These are phyloP conservation scores for Cichorium intybus DNA, from an alignment of 140 eudicot genomes.

Conservation along the genomic window DNA sequence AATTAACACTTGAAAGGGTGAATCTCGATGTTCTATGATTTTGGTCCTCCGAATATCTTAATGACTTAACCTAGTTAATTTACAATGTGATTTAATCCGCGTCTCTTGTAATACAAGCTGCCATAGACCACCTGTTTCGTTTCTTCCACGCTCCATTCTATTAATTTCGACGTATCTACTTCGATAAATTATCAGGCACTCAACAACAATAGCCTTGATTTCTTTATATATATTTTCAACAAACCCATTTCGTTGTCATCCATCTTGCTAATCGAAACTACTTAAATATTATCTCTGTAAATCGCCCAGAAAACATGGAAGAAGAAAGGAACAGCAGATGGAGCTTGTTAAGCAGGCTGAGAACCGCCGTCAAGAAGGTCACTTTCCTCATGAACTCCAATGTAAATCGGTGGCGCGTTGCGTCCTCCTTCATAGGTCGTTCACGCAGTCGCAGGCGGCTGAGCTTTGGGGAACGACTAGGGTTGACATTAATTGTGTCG, in stretches of 20 bases:
- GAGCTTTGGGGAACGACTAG: slow-evolving; percentile 51
- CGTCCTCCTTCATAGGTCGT: slow-evolving; percentile 32
- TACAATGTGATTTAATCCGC: slow-evolving; percentile 13
- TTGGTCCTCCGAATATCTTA: neutral
- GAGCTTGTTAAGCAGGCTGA: slow-evolving; percentile 41
- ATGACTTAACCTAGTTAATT: slow-evolving; percentile 21
- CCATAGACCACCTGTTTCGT: slow-evolving; percentile 22
- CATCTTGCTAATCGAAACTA: neutral
- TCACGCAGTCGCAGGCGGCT: slow-evolving; percentile 22
- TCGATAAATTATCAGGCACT: slow-evolving; percentile 6
- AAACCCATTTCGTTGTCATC: slow-evolving; percentile 16
- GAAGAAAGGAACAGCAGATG: slow-evolving; percentile 11
- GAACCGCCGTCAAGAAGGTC: slow-evolving; percentile 54
- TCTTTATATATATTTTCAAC: neutral
- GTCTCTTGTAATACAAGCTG: slow-evolving; percentile 25
- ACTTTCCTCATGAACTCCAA: slow-evolving; percentile 45
- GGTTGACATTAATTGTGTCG: slow-evolving; percentile 34
- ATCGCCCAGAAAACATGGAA: slow-evolving; percentile 16
- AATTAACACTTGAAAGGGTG: neutral
- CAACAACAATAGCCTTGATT: slow-evolving; percentile 3
- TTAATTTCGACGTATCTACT: neutral
- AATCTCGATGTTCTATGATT: neutral
- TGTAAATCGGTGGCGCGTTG: slow-evolving; percentile 40
- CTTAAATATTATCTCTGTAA: neutral
- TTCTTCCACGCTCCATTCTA: slow-evolving; percentile 17